Percentiles rank a stretch among this genome's conserved stretches.
phyloP scores from a whole-genome alignment of 257 asterid species.

The Hygrophila difformis region DNA sequence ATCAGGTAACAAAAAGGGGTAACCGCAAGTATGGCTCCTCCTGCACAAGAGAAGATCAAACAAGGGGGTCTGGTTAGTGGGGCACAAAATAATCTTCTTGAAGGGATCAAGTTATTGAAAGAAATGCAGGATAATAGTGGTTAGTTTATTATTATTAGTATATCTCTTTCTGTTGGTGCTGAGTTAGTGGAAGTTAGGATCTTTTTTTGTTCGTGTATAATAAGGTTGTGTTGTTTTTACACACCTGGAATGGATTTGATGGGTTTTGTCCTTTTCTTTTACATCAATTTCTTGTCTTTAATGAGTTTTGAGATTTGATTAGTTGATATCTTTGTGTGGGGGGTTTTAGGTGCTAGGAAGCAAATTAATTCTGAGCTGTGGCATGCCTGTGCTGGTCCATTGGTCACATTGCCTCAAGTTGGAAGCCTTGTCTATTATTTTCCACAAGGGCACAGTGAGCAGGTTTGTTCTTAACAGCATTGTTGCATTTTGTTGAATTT shows the following conservation, averaged over 20 bases:
- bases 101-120: slow-evolving; percentile 70
- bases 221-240: too few species aligned
- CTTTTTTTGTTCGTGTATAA: too few species aligned
- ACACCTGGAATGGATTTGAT: too few species aligned
- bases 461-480: slow-evolving; percentile 36
- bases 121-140: slow-evolving; percentile 79
- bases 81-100: slow-evolving; percentile 41
- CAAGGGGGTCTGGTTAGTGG: slow-evolving; percentile 47
- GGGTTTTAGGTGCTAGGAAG: slow-evolving; percentile 37
- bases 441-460: slow-evolving; percentile 92
- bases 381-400: slow-evolving; percentile 94
- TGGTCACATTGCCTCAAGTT: slow-evolving; percentile 75
- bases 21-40: slow-evolving; percentile 35
- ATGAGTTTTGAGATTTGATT: slow-evolving; percentile 5
- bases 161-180: too few species aligned
- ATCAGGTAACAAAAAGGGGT: slow-evolving; percentile 2
- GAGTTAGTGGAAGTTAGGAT: too few species aligned
- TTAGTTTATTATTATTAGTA: too few species aligned
- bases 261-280: too few species aligned
- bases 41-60: slow-evolving; percentile 50
- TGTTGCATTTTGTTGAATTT: not conserved
- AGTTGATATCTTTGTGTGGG: slow-evolving; percentile 10
- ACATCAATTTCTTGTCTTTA: not conserved
- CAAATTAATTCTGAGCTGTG: slow-evolving; percentile 68
- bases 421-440: slow-evolving; percentile 85